Evolutionary conservation across 495 filamentous ascomycete genomes (phyloP), one percentile per base, ranked within the genome.

Genomic region (Podospora conica): DNA sequence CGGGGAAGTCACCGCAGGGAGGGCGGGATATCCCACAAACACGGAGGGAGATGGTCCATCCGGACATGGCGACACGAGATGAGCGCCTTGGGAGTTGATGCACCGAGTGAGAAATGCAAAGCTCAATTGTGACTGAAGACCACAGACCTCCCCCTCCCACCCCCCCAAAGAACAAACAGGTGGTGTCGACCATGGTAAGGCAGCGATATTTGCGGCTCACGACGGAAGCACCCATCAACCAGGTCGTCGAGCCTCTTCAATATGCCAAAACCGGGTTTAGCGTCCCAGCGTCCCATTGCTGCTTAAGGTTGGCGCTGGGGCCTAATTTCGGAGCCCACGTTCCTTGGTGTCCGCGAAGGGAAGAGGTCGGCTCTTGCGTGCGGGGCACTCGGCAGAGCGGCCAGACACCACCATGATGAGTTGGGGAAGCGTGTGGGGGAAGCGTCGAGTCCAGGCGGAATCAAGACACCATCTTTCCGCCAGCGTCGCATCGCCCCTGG

Each of bases 261-360:
- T 40, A n/a, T 54, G 27, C 64, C 64, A 64, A 67, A 74, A 71
- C 74, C 66, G 62, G 74, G 72, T 72, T 61, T 27, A 20, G 54
- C 59, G 56, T 55, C 55, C 53, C 65, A 20, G 54, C 59, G 56
- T 55, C 55, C 53, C 65, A 61, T 66, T 55, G 63, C 71, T 69
- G 60, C 64, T 69, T 72, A 54, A 66, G 63, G 64, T 71, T 33
- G 68, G 56, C n/a, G n/a, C 53, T 64, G 57, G 31, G 61, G 24
- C 53, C 53, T 58, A 69, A 66, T 73, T 67, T 73, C 74, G 74
- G 74, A 75, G 65, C 61, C 67, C 68, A 67, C 65, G 72, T 74
- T 75, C 74, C 74, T 73, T 65, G 62, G 68, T 71, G 59, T 65
- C 70, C 74, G 10, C 61, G 66, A 71, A 64, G n/a, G 70, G 74